Evolutionary conservation across 1,284 basidiomycete species (phyloP).

Genomic region (Ganoderma sp.): DNA sequence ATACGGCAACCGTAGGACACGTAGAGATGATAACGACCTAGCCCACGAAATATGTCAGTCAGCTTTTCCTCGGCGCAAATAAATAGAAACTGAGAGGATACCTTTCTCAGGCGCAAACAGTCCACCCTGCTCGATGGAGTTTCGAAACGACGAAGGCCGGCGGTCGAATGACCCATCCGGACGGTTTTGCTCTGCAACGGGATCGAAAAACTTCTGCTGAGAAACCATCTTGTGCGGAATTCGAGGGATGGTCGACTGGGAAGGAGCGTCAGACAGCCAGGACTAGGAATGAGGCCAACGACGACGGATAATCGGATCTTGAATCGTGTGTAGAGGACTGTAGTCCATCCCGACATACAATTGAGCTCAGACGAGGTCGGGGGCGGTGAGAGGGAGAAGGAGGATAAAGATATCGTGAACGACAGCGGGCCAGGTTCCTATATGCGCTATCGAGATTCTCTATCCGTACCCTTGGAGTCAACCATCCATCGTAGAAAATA

Average conservation of each 20-base stretch:
- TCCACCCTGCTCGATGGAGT: constrained; percentile 70
- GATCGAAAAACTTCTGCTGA: neutral
- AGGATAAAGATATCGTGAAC: no score
- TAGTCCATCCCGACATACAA: no score
- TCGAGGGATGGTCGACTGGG: neutral
- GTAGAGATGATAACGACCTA: constrained; percentile 89
- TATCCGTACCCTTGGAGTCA: neutral
- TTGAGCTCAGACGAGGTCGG: no score
- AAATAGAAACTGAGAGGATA: constrained; percentile 32
- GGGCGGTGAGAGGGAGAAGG: no score
- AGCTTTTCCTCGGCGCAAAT: neutral
- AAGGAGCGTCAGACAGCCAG: neutral
- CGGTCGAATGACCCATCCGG: constrained; percentile 86
- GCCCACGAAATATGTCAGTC: constrained; percentile 1
- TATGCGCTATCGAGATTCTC: neutral
- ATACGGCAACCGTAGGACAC: constrained; percentile 81
- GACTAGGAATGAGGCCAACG: neutral
- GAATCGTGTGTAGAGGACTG: no score
- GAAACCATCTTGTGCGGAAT: neutral
- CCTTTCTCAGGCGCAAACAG: constrained; percentile 83
- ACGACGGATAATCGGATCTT: no score
- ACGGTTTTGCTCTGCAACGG: neutral
- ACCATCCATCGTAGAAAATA: neutral
- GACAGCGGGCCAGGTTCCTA: neutral
- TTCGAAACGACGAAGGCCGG: constrained; percentile 72